Base-by-base conservation (phyloP, 148 eudicot species). In the Diospyros lotus region DNA sequence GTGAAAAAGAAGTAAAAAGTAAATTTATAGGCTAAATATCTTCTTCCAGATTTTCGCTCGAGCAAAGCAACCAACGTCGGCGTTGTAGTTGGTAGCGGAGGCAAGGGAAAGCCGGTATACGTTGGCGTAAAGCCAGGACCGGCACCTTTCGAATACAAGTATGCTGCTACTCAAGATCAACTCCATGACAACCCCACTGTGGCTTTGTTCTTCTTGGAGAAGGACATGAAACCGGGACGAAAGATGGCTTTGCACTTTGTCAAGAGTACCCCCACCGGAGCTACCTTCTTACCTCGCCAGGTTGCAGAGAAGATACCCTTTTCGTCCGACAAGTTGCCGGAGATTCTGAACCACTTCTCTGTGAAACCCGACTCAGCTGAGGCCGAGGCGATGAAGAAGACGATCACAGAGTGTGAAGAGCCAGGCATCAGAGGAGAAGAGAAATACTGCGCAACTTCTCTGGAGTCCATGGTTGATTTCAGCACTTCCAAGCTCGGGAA, bases 41-140 rank as follows among this genome's bases (percentile, higher is more conserved):
- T 28, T 0, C 28, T 28, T 28, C 28, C 28, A 28, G 28, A 28
- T 28, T 28, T 28, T 28, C 28, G 28, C 28, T 28, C 53, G 9
- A 61, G 40, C 63, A 67, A 46, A 9, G 69, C 79, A 14, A 74
- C 84, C 9, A 60, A 74, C 5, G 82, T 82, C 1, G 69, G 73
- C 6, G 74, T 81, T 3, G 17, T 66, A 7, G 88, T 88, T 18
- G 9, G 60, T 63, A 51, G 74, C 0, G 77, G 77, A 52, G 72
- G 68, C 56, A 81, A 86, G 61, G 85, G 88, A 63, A 84, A 86
- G 44, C 85, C 82, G 0, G 85, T 76, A 0, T 28, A 69, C n/a
- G 89, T 85, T 0, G 51, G 77, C 5, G 69, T 74, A 18, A 58
- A 8, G 38, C 75, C 75, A 2, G 68, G 68, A 8, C 10, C n/a